Evolutionary conservation across 2,329 filamentous ascomycete species (phyloP).

Genomic region (Mycosphaerella sp.): DNA sequence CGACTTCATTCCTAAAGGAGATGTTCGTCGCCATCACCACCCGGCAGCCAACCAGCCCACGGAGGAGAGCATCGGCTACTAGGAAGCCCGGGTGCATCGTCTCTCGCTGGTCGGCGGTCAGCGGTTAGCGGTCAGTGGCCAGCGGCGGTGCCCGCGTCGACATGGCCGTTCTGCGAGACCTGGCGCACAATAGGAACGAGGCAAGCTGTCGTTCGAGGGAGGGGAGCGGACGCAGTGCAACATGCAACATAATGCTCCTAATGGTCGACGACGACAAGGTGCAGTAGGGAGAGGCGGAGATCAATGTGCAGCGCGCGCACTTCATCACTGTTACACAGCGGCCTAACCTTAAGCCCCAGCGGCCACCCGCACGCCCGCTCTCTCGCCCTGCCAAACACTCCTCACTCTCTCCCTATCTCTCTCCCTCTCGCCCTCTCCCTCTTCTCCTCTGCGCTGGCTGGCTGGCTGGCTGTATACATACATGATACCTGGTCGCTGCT

Average conservation of each 20-base stretch:
- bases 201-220: conserved; percentile 10
- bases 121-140: too few species aligned
- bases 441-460: neutral
- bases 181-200: neutral
- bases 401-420: neutral
- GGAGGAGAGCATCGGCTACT: neutral
- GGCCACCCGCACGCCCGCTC: conserved; percentile 8
- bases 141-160: too few species aligned
- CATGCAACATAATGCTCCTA: conserved; percentile 1
- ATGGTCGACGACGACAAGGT: conserved; percentile 5
- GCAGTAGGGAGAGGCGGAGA: neutral
- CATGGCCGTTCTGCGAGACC: neutral
- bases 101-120: neutral
- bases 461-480: too few species aligned
- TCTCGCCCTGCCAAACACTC: neutral
- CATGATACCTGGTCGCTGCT: neutral
- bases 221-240: conserved; percentile 7
- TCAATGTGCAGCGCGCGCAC: conserved; percentile 2
- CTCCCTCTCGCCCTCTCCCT: neutral
- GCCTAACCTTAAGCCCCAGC: conserved; percentile 6
- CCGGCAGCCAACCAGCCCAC: conserved; percentile 2
- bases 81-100: neutral
- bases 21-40: neutral
- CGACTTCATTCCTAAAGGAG: neutral
- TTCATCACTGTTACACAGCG: conserved; percentile 22